Conservation (phyloP, 2,329 filamentous ascomycete species). For the Fusarium verrucosum region DNA sequence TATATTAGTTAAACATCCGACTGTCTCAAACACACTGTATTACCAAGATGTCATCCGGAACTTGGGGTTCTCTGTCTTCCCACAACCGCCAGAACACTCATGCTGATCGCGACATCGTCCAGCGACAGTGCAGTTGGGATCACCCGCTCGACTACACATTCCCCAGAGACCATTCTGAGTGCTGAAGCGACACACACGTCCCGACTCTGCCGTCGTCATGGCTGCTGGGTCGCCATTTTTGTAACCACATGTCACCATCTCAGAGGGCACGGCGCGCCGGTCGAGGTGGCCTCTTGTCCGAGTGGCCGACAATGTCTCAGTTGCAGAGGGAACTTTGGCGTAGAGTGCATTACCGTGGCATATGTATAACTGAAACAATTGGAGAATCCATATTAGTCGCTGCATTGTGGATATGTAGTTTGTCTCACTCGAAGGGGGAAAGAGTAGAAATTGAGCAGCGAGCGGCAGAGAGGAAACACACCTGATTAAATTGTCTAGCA, state of each 20-base stretch:
- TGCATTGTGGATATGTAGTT: slow-evolving; percentile 2
- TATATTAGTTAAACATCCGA: background rate
- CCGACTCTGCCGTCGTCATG: slow-evolving; percentile 44
- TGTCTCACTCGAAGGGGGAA: background rate
- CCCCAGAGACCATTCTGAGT: slow-evolving; percentile 48
- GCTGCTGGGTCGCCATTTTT: slow-evolving; percentile 42
- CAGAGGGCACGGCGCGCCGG: slow-evolving; percentile 16
- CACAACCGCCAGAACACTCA: slow-evolving; percentile 48
- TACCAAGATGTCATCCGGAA: slow-evolving; percentile 51
- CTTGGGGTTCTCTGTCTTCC: slow-evolving; percentile 24
- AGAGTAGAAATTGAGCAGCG: background rate
- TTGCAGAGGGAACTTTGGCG: background rate
- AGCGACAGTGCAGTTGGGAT: slow-evolving; percentile 46
- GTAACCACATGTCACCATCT: slow-evolving; percentile 45
- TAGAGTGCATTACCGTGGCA: background rate
- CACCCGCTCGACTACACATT: slow-evolving; percentile 44
- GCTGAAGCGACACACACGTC: slow-evolving; percentile 50
- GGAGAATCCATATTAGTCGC: background rate
- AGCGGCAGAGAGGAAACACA: background rate
- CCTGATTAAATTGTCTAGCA: background rate
- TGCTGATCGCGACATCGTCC: slow-evolving; percentile 49
- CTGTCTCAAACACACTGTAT: background rate
- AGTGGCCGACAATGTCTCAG: slow-evolving; percentile 22
- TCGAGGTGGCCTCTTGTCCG: background rate
- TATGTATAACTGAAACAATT: slow-evolving; percentile 21